Base-by-base conservation (phyloP, 495 filamentous ascomycete species). In the Staphylotrichum longicolle region DNA sequence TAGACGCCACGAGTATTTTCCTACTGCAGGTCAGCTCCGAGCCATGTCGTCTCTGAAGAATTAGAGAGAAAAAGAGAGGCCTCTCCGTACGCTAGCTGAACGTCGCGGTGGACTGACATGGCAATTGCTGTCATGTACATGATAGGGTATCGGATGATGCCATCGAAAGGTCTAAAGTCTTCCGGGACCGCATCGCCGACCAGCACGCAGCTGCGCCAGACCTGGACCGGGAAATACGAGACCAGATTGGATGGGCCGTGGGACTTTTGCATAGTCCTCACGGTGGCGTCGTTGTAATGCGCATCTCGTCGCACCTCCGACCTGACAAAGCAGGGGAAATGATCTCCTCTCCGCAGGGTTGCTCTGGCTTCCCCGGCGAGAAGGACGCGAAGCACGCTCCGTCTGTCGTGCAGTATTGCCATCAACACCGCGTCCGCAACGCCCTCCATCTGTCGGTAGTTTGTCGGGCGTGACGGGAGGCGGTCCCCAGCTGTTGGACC, bases 271-370 rank as follows among this genome's bases (percentile, higher is more conserved):
- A 45, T 45, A 4, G 8, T 14, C 42, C 14, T n/a, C 14, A 45
- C 42, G 8, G 42, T 45, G 42, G 4, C 12, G 42, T 45, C 42
- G 14, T 45, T 45, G 42, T 45, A 45, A 45, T 45, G 42, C 5
- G 42, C 42, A n/a, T 7, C 42, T 45, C 12, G 42, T 45, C 4
- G 3, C 8, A 45, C 37, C 37, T 39, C 14, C 42, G 42, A 45
- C 42, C 42, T 10, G 42, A 45, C 42, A 45, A 45, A 45, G 42
- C 42, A 45, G 42, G 42, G 42, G 42, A 45, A 45, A 45, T 45
- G 42, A 45, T 45, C 42, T 45, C 42, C 42, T 10, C 42, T 45
- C 42, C 12, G 42, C 42, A 45, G 8, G 42, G 42, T 45, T 45
- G 12, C 42, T 45, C 12, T 45, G 42, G 42, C 42, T 45, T 45